Evolutionary conservation across 2,329 filamentous ascomycete genomes (phyloP).

Genomic region (Aspergillus fumigatus): DNA sequence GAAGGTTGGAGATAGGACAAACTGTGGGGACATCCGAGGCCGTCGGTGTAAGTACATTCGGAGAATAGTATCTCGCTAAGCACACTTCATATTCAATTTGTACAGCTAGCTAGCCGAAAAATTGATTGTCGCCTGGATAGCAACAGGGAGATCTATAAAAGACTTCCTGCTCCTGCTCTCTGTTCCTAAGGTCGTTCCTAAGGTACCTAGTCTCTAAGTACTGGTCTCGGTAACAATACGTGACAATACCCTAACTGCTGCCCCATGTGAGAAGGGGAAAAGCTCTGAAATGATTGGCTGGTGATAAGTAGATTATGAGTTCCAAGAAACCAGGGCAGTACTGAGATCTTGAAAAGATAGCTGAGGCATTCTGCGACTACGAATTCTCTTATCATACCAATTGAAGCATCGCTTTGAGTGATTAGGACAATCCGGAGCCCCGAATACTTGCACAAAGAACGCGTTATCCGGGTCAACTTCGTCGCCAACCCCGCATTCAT

Average conservation of each 20-base stretch:
- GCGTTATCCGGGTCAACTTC: not conserved
- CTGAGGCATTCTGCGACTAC: not conserved
- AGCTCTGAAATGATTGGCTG: slow-evolving; percentile 7
- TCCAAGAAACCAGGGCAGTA: not conserved
- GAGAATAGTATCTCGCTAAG: not conserved
- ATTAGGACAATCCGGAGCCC: not conserved
- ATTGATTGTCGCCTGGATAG: not conserved
- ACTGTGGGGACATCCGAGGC: not conserved
- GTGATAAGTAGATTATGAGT: slow-evolving; percentile 9
- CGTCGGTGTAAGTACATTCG: not conserved
- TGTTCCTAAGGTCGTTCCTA: no score
- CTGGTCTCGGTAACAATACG: not conserved
- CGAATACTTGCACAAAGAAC: not conserved
- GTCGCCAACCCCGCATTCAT: not conserved
- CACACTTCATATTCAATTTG: not conserved
- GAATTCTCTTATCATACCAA: not conserved
- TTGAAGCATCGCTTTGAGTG: not conserved
- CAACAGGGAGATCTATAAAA: not conserved
- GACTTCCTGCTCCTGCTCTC: not conserved
- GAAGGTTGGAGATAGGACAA: not conserved
- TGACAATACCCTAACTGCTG: not conserved
- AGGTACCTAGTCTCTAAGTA: no score
- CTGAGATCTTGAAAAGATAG: not conserved
- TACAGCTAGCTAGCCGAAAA: not conserved
- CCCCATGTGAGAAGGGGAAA: not conserved